Evolutionary conservation across 148 eudicot species (phyloP).

Genomic region (Limonium bicolor): DNA sequence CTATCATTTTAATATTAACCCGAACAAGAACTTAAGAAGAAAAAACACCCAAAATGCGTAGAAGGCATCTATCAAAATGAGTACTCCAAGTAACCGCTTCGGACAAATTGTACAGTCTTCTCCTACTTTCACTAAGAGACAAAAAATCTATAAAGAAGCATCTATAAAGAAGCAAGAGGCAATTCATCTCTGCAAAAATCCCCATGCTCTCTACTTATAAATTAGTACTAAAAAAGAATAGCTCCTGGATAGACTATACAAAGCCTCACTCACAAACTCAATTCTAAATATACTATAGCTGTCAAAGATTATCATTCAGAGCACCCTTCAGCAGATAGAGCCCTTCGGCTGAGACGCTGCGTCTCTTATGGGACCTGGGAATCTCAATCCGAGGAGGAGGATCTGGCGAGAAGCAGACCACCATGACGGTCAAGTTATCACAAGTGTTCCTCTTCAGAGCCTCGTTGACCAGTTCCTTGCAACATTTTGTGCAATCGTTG

Average conservation of each 20-base stretch:
- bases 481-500: slow-evolving; percentile 6
- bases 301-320: neutral
- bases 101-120: too few relatives aligned
- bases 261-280: neutral
- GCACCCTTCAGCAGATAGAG: slow-evolving; percentile 10
- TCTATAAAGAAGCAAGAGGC: too few relatives aligned
- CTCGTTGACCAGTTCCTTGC: slow-evolving; percentile 8
- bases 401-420: slow-evolving; percentile 8
- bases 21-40: too few relatives aligned
- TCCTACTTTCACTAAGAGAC: too few relatives aligned
- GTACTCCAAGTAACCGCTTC: too few relatives aligned
- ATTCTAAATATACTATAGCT: neutral
- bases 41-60: too few relatives aligned
- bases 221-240: too few relatives aligned
- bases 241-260: slow-evolving; percentile 11
- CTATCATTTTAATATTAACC: too few relatives aligned
- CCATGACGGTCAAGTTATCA: slow-evolving; percentile 10
- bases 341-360: slow-evolving; percentile 12
- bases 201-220: too few relatives aligned
- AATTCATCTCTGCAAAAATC: too few relatives aligned
- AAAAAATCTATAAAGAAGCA: too few relatives aligned
- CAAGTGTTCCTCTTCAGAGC: slow-evolving; percentile 11
- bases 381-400: slow-evolving; percentile 12
- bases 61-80: too few relatives aligned
- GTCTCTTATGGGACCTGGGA: slow-evolving; percentile 9